Percentiles rank a stretch among this genome's conserved stretches.
These are phyloP conservation scores for Pseudogymnoascus sp. DNA, from an alignment of 2,329 filamentous ascomycete species.

Conservation along the genomic window DNA sequence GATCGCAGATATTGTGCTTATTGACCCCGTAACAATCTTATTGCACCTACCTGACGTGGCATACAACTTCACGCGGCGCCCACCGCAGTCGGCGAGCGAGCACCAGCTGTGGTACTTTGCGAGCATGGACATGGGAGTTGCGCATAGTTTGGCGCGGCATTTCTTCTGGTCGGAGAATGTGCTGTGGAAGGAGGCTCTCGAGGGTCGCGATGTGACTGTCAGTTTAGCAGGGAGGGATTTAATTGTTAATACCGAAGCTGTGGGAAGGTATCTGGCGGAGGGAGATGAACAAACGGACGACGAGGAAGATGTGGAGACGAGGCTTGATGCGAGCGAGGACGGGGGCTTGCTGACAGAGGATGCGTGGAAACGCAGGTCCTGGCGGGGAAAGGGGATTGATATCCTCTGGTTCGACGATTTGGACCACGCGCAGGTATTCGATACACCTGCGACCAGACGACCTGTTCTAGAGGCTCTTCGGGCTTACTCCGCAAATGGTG, in stretches of 20 bases:
- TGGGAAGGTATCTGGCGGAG: constrained; percentile 40
- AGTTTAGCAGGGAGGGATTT: constrained; percentile 43
- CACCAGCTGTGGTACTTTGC: constrained; percentile 53
- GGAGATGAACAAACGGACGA: constrained; percentile 10
- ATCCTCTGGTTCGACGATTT: constrained; percentile 47
- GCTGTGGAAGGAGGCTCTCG: constrained; percentile 47
- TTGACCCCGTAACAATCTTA: constrained; percentile 53
- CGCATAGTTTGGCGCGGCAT: constrained; percentile 47
- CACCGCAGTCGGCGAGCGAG: constrained; percentile 44
- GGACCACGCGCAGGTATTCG: constrained; percentile 50
- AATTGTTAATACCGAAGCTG: constrained; percentile 45
- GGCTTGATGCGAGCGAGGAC: constrained; percentile 5
- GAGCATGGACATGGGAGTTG: constrained; percentile 48
- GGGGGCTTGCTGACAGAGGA: constrained; percentile 17
- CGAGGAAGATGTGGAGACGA: constrained; percentile 18
- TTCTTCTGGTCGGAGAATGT: constrained; percentile 57
- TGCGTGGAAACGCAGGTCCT: constrained; percentile 26
- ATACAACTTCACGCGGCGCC: constrained; percentile 49
- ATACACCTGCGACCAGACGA: constrained; percentile 28
- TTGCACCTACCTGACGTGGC: constrained; percentile 55
- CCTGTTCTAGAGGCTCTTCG: constrained; percentile 28
- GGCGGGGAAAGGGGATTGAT: constrained; percentile 31
- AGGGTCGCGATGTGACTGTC: constrained; percentile 36
- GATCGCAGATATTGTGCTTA: constrained; percentile 44
- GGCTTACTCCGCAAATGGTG: constrained; percentile 16